Base-by-base conservation (phyloP, 495 filamentous ascomycete species). In the Penicillium robsamsonii region DNA sequence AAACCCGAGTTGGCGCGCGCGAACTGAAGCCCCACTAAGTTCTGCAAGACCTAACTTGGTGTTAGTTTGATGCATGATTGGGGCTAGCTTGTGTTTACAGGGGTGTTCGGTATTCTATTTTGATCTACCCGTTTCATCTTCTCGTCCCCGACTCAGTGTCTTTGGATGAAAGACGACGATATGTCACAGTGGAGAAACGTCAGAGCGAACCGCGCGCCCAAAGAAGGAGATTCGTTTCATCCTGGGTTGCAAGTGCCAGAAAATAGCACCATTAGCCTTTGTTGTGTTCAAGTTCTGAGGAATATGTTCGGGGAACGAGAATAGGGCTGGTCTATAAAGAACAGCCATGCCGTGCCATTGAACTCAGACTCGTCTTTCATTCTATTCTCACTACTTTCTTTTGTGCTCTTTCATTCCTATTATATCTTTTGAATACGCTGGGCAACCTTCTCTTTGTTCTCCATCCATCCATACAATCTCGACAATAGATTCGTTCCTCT, bases 1-100 rank as follows among this genome's bases (percentile, higher is more conserved):
- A 46, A 48, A 41, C 43, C 30, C 9, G 50, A 50, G 25, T 60
- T 65, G 43, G 56, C 65, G 65, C 65, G 65, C 65, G 65, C 65
- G 59, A 67, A 55, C 20, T 60, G 46, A 62, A 62, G 55, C 58
- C 35, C 44, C 56, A 50, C 53, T 15, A 29, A 46, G 38, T 8
- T n/a, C 54, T 56, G 18, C 44, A 55, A n/a, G 6, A 40, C n/a
- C 11, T 29, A 27, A 27, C 6, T 27, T 27, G 25, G 1, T 27
- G 25, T 27, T 13, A 46, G 20, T 15, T 30, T 24, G 3, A n/a
- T 29, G 18, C 4, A 27, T 33, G 35, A 17, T 31, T 25, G 5
- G 20, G 29, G 15, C 15, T 18, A 11, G 35, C 7, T 17, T 38
- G 8, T 17, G 35, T 17, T 38, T 38, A 15, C 15, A 42, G n/a